Conservation (phyloP, 2,329 filamentous ascomycete species). For the Scopulariopsis brevicaulis region DNA sequence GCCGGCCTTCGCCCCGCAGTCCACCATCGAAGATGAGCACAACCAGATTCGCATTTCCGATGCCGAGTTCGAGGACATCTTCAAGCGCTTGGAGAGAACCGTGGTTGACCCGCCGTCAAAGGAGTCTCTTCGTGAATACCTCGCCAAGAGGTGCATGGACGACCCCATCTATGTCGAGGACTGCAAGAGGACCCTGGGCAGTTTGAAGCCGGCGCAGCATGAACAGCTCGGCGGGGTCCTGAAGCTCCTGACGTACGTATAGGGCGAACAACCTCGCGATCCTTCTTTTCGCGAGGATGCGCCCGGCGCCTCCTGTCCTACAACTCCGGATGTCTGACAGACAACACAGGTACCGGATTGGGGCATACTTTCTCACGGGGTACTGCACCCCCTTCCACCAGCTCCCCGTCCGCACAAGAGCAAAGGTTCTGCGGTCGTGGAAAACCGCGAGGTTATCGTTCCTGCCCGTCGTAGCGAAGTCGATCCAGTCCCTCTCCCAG, state of each 20-base stretch:
- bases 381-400: conserved; percentile 48
- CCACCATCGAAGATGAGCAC: conserved; percentile 20
- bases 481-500: conserved; percentile 41
- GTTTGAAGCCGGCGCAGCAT: conserved; percentile 18
- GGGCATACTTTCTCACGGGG: conserved; percentile 52
- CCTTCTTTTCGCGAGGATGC: background rate
- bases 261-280: background rate
- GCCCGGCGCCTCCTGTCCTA: background rate
- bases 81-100: conserved; percentile 23
- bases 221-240: conserved; percentile 26
- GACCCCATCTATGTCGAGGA: conserved; percentile 40
- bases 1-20: conserved; percentile 37
- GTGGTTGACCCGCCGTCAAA: conserved; percentile 26
- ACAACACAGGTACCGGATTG: background rate
- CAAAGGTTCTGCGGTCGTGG: conserved; percentile 54
- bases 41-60: conserved; percentile 34
- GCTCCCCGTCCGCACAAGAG: conserved; percentile 48
- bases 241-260: conserved; percentile 29
- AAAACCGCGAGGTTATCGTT: conserved; percentile 39
- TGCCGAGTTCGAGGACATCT: conserved; percentile 33
- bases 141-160: conserved; percentile 38
- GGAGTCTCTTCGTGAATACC: conserved; percentile 36
- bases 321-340: background rate
- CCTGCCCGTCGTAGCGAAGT: conserved; percentile 43
- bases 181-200: conserved; percentile 29